Evolutionary conservation across 371 early-diverging fungal species (phyloP), one percentile per base, ranked within the genome.

Genomic region (Chytridium lagenaria): DNA sequence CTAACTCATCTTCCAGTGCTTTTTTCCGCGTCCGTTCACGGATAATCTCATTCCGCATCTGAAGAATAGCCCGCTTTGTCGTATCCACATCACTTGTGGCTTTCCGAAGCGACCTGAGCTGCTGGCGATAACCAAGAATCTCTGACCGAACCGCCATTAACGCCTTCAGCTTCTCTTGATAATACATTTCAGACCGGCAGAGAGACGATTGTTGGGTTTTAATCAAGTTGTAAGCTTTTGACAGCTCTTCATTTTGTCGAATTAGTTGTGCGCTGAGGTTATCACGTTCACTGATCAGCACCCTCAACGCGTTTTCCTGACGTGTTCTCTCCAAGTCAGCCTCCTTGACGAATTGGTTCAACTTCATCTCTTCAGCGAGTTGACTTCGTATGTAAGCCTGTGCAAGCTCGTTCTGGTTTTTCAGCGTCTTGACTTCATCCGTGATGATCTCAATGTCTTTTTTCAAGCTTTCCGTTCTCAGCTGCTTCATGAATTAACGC

Each of bases 271-370:
- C 55, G 68, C 75, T 71, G 39, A 87, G 75, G 61, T 85, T 83
- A 72, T 85, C 87, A 0, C 86, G 71, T 61, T 84, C 84, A 44
- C 76, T 79, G 59, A 84, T 73, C 12, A 84, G 70, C 26, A 84
- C 75, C 37, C 80, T 73, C 5, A 84, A 76, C 0, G 84, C 84
- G 49, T 80, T 82, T 69, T 84, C 81, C 50, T 84, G 84, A 30
- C 84, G 69, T 19, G 81, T 51, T 44, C 82, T 67, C 73, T 87
- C 85, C 50, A 81, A 64, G 52, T 86, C 87, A 26, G 87, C 87
- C 67, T 87, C 87, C 63, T 85, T 86, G 31, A 87, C 86, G 76
- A 87, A 85, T 59, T 84, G 83, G 59, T 82, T 80, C 16, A 87
- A 72, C 68, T 86, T 86, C 68, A 75, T 71, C 51, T 85, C 82